phyloP scores from a whole-genome alignment of 139 green algal species.

The Chlorella vulgaris region DNA sequence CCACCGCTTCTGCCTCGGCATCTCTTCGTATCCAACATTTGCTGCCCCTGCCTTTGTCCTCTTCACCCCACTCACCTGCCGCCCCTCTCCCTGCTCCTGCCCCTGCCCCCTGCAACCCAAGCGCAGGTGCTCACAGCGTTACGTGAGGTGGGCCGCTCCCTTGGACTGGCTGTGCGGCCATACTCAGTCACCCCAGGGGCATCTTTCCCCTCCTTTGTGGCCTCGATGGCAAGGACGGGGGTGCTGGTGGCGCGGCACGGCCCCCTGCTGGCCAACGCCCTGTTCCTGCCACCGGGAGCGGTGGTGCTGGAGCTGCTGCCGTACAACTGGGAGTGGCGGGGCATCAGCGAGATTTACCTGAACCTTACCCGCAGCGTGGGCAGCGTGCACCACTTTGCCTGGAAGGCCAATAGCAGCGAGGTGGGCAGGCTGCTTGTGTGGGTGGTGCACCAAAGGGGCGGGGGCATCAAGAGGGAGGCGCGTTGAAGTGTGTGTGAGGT shows the following conservation, averaged over 20 bases:
- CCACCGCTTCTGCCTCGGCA: too few relatives aligned
- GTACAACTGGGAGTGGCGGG: conserved; percentile 86
- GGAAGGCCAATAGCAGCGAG: conserved; percentile 50
- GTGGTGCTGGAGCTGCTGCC: conserved; percentile 84
- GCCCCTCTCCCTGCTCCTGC: not conserved
- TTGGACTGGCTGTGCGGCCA: conserved; percentile 48
- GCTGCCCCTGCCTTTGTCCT: too few relatives aligned
- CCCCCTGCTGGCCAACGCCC: conserved; percentile 66
- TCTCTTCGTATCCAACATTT: too few relatives aligned
- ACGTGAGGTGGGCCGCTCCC: conserved; percentile 38
- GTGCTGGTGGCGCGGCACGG: conserved; percentile 79
- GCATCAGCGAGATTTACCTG: conserved; percentile 69
- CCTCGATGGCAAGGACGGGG: conserved; percentile 59
- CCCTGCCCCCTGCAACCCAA: conserved; percentile 20
- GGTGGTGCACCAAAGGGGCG: not conserved
- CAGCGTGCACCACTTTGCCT: conserved; percentile 82
- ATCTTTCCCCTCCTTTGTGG: conserved; percentile 70
- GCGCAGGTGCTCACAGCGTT: conserved; percentile 55
- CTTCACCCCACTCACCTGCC: too few relatives aligned
- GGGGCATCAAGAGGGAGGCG: too few relatives aligned
- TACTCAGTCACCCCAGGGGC: conserved; percentile 56
- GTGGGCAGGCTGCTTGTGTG: not conserved
- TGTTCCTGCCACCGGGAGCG: conserved; percentile 69
- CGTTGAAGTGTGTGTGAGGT: too few relatives aligned
- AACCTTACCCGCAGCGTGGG: conserved; percentile 68